Base-by-base conservation (phyloP, 1,284 basidiomycete genomes). In the Boletellus sp. region DNA sequence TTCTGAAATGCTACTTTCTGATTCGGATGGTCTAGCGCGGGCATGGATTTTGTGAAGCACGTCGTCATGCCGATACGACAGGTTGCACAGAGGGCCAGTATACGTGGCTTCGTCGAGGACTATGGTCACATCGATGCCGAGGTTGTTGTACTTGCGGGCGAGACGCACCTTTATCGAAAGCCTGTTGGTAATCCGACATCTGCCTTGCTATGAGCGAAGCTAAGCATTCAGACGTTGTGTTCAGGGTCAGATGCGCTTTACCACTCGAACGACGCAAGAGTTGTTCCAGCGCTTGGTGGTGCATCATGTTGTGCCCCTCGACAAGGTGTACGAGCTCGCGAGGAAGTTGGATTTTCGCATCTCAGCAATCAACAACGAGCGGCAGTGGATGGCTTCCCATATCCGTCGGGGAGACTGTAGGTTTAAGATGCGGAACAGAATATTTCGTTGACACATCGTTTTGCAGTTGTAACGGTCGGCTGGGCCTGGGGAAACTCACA, bases 371-470 rank as follows among this genome's bases (percentile, higher is more conserved):
- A 66, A 66, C 22, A 50, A 53, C 2, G 70, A 67, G 2, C 51
- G 69, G 17, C 61, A 63, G 45, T 74, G 72, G 72, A 56, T 70
- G 54, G 66, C 64, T 4, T 58, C 68, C 3, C 72, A 74, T 37
- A 60, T 73, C 56, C 64, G 72, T 22, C 59, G 73, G 27, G 73
- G 73, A 23, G 71, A 73, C 44, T 73, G 68, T 66, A 49, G 48
- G 62, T 55, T 9, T 48, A 23, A 8, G 5, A 21, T 40, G 21
- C 7, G 21, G 13, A 21, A 39, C 14, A 8, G 8, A 21, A 13
- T 16, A 5, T 35, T 33, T 33, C 26, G 20, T 40, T 53, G 34
- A 52, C 19, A 20, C 5, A 23, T 36, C 36, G 5, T 40, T 32
- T n/a, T 30, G 30, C 21, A 68, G 66, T 68, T 43, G 58, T 69